These are phyloP conservation scores for Diaporthe sp. DNA, from an alignment of 2,329 filamentous ascomycete species.

Conservation along the genomic window DNA sequence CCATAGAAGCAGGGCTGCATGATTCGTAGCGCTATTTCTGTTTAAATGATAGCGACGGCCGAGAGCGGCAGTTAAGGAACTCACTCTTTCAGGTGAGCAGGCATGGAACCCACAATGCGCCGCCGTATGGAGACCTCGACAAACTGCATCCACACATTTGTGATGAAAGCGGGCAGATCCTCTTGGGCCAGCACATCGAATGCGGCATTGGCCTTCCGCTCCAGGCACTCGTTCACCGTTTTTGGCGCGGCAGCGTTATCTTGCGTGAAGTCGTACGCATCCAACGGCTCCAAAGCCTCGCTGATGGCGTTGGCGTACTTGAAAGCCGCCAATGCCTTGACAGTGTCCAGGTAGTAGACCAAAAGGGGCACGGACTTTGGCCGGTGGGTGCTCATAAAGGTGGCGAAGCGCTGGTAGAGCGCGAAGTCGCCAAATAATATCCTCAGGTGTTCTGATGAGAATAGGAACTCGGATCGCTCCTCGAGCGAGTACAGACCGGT, in stretches of 20 bases:
- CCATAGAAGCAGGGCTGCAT: fast-evolving
- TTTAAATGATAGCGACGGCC: fast-evolving
- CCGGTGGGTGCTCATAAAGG: slow-evolving; percentile 72
- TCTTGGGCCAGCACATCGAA: slow-evolving; percentile 75
- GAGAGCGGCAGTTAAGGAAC: background rate
- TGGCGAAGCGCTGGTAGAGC: slow-evolving; percentile 75
- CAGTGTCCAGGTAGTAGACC: slow-evolving; percentile 78
- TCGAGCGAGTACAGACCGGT: slow-evolving; percentile 69
- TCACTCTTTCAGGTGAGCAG: slow-evolving; percentile 70
- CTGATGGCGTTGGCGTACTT: slow-evolving; percentile 78
- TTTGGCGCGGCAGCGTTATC: slow-evolving; percentile 57
- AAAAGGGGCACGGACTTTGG: slow-evolving; percentile 75
- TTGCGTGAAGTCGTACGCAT: slow-evolving; percentile 68
- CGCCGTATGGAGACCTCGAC: slow-evolving; percentile 79
- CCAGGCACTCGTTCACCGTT: slow-evolving; percentile 70
- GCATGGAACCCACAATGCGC: slow-evolving; percentile 78
- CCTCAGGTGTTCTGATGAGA: slow-evolving; percentile 74
- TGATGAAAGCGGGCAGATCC: slow-evolving; percentile 80
- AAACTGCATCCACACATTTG: slow-evolving; percentile 75
- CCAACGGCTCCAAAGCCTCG: slow-evolving; percentile 69
- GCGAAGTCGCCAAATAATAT: slow-evolving; percentile 75
- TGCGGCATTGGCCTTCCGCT: slow-evolving; percentile 73
- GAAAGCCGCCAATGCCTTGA: slow-evolving; percentile 79
- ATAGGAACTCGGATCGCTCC: slow-evolving; percentile 72
- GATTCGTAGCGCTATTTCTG: too few species aligned